Base-by-base conservation (phyloP, 108 stramenopile genomes). In the Skeletonema menzelii region DNA sequence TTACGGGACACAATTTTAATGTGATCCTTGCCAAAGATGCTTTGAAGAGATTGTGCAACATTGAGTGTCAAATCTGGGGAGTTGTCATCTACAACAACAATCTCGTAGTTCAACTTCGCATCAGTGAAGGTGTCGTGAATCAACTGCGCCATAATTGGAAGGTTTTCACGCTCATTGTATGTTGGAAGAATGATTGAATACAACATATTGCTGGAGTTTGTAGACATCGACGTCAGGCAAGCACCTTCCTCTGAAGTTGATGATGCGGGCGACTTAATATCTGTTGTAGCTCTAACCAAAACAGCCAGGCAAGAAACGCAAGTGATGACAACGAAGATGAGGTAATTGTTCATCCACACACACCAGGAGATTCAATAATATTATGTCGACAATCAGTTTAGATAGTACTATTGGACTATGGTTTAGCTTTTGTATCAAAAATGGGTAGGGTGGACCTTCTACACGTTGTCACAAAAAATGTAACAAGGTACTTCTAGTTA, bases 111-210 rank as follows among this genome's bases (percentile, higher is more conserved):
- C n/a, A 92, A 58, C 27, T 82, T 79, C 27, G 85, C 80, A 14
- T 83, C 75, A 7, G 76, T 70, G 70, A 99, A 93, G 1, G 87
- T 83, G 59, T 87, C 85, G 71, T 97, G 81, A 27, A 99, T 55
- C 61, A 99, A 72, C 69, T 90, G 97, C 22, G 94, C 81, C 14
- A 97, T 97, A 26, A 99, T 82, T 19, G 99, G 98, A 15, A 98
- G 88, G 78, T 99, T 99, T 14, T 98, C 97, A 17, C 96, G 79
- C 71, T 99, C 99, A 73, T 99, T 98, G 84, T 98, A 98, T 5
- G 97, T 97, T 56, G 99, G 99, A 17, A 99, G 89, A 69, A 99
- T 97, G 3, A 99, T 85, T 1, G 96, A 94, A 72, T 97, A 99
- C n/a, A 91, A 62, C 91, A 92, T 88, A 6, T 31, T 56, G 15